Evolutionary conservation across 106 monocot genomes (phyloP).

Genomic region (Allium sativum): DNA sequence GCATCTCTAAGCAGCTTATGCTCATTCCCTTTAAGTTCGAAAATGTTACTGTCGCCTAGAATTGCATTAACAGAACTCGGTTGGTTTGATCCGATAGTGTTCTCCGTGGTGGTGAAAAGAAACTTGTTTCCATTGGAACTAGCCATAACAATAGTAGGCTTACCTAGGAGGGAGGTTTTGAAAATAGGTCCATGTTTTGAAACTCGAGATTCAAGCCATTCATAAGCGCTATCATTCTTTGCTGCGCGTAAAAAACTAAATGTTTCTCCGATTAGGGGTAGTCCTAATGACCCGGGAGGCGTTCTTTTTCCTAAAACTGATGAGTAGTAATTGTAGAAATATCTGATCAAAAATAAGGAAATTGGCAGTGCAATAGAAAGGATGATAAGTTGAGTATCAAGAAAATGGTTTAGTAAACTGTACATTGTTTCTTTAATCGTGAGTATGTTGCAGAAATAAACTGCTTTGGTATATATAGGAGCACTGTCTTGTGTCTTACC

Average conservation of each 20-base stretch:
- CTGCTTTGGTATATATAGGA: no score
- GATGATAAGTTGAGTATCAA: no score
- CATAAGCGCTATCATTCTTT: constrained; percentile 2
- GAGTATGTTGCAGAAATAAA: no score
- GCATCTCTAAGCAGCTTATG: constrained; percentile 9
- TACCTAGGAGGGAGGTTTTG: constrained; percentile 16
- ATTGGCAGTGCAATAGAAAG: no score
- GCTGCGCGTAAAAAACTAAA: background rate
- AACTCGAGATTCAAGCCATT: constrained; percentile 6
- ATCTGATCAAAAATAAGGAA: no score
- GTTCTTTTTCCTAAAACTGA: background rate
- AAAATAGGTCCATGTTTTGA: constrained; percentile 9
- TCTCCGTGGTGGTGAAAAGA: constrained; percentile 3
- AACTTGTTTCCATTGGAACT: constrained; percentile 8
- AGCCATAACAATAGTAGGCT: constrained; percentile 9
- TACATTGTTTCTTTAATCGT: no score
- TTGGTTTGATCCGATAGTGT: background rate
- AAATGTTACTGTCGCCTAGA: constrained; percentile 11
- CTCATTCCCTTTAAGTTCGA: constrained; percentile 2
- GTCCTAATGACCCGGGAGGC: constrained; percentile 18
- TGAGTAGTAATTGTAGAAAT: no score
- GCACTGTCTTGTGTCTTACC: no score
- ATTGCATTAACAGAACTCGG: background rate
- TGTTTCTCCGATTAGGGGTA: constrained; percentile 9
- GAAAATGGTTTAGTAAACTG: no score